These are phyloP conservation scores for Neurospora sp. DNA, from an alignment of 495 filamentous ascomycete species.

Conservation along the genomic window DNA sequence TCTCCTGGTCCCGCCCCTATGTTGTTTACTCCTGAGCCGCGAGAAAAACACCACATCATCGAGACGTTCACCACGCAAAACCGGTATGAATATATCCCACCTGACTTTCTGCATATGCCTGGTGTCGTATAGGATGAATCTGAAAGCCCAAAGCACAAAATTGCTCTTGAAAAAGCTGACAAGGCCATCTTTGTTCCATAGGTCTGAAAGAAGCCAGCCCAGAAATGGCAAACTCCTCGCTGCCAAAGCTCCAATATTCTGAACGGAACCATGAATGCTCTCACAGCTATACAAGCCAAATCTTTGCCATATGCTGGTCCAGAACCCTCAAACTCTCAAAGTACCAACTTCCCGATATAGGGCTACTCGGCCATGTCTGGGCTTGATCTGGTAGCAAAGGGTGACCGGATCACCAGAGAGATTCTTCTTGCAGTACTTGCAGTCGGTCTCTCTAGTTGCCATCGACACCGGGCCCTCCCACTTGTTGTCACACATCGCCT, in stretches of 20 bases:
- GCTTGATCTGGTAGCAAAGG: conserved; percentile 4
- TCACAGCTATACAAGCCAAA: background rate
- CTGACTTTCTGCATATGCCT: background rate
- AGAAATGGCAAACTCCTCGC: background rate
- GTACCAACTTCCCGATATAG: conserved; percentile 2
- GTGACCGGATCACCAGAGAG: background rate
- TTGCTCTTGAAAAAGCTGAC: background rate
- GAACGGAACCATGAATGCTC: background rate
- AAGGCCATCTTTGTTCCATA: background rate
- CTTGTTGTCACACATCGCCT: conserved; percentile 2
- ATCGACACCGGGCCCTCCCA: conserved; percentile 1
- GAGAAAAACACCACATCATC: background rate
- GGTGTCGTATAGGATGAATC: no score
- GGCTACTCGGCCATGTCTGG: background rate
- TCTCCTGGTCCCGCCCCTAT: background rate
- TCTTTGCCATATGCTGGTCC: background rate
- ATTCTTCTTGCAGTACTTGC: background rate
- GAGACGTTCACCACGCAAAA: background rate
- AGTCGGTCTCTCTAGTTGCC: background rate
- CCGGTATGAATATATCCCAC: background rate
- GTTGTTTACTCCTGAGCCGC: background rate
- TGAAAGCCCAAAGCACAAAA: background rate
- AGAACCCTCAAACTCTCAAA: background rate
- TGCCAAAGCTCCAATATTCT: background rate
- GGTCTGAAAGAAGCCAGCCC: background rate